These are phyloP conservation scores for Cochlearia excelsa DNA, from an alignment of 345 rosid species.

Conservation along the genomic window DNA sequence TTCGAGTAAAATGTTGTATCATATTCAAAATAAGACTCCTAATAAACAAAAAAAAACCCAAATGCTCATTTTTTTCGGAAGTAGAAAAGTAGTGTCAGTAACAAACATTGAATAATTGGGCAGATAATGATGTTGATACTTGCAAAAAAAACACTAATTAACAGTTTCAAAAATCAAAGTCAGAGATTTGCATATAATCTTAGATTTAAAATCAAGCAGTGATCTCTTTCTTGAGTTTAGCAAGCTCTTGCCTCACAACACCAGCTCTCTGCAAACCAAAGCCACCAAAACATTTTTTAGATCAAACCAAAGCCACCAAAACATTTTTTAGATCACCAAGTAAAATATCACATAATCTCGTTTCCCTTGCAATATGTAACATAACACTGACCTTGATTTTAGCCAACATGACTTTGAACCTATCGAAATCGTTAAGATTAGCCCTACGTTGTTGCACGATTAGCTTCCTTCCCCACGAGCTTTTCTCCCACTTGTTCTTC, in stretches of 20 bases:
- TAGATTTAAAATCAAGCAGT: conserved; percentile 24
- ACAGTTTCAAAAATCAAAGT: conserved; percentile 12
- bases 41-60: too few species aligned
- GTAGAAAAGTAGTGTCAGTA: not conserved
- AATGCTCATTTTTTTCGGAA: too few species aligned
- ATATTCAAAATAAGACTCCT: too few species aligned
- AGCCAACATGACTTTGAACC: conserved; percentile 83
- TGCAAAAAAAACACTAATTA: conserved; percentile 24
- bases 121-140: conserved; percentile 4
- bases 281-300: not conserved
- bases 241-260: conserved; percentile 52
- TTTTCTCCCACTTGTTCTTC: conserved; percentile 21
- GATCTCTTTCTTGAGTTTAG: conserved; percentile 48
- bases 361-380: not conserved
- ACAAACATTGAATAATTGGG: conserved; percentile 9
- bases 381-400: conserved; percentile 58
- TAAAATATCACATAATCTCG: too few species aligned
- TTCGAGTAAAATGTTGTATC: too few species aligned
- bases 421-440: conserved; percentile 64
- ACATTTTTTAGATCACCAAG: too few species aligned
- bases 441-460: conserved; percentile 69
- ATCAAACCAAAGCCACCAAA: not conserved
- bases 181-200: not conserved
- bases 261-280: conserved; percentile 45
- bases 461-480: conserved; percentile 15